Conservation (phyloP, 2,329 filamentous ascomycete species). For the Parasarocladium wereldwijsianum region DNA sequence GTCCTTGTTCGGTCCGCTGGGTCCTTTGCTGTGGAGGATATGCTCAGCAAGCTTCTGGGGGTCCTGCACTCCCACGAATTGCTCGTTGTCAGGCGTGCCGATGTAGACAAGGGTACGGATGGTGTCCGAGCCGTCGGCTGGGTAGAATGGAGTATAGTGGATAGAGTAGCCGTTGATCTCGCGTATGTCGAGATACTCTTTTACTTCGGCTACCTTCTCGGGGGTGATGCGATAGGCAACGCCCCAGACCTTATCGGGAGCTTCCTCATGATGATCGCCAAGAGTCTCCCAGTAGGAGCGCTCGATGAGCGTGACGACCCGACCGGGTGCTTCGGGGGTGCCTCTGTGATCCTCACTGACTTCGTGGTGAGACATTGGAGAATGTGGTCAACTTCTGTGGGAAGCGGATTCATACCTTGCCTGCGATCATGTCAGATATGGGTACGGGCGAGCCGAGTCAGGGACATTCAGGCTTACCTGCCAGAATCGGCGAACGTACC, state of each 20-base stretch:
- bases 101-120: constrained; percentile 71
- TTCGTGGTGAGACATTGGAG: not conserved
- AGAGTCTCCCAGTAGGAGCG: constrained; percentile 69
- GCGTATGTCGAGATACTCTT: constrained; percentile 82
- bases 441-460: constrained; percentile 1
- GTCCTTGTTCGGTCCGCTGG: constrained; percentile 80
- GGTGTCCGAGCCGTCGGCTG: constrained; percentile 20
- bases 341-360: constrained; percentile 84
- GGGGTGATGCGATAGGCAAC: constrained; percentile 75
- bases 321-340: constrained; percentile 72
- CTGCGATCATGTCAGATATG: constrained; percentile 10
- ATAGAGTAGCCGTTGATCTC: constrained; percentile 97
- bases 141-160: constrained; percentile 73
- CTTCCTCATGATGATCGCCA: constrained; percentile 48
- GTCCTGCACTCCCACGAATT: constrained; percentile 78
- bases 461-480: constrained; percentile 49
- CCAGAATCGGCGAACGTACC: constrained; percentile 94
- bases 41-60: constrained; percentile 64
- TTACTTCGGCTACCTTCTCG: constrained; percentile 62
- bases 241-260: constrained; percentile 66
- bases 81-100: constrained; percentile 80
- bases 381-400: not conserved
- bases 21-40: constrained; percentile 62
- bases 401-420: constrained; percentile 20
- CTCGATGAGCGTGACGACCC: constrained; percentile 87